phyloP scores from a whole-genome alignment of 768 basidiomycete genomes.

The Auriscalpium orientale region DNA sequence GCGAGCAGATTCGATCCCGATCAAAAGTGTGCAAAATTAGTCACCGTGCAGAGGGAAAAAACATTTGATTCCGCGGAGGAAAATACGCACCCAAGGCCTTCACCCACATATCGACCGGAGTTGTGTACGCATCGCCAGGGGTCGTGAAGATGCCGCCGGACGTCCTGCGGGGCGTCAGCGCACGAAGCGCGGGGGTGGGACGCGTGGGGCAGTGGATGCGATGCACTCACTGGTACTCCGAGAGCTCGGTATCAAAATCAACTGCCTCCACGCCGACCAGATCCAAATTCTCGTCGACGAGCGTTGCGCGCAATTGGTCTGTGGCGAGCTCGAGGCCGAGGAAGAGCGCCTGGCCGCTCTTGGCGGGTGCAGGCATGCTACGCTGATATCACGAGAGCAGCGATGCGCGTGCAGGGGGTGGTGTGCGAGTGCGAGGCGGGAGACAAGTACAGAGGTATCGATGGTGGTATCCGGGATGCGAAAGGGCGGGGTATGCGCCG shows the following conservation, averaged over 20 bases:
- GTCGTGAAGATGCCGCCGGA: constrained; percentile 84
- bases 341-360: constrained; percentile 50
- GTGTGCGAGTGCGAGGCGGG: too few relatives aligned
- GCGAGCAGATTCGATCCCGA: constrained; percentile 8
- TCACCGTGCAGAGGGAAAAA: constrained; percentile 36
- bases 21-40: constrained; percentile 40
- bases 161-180: constrained; percentile 41
- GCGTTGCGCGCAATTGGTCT: constrained; percentile 75
- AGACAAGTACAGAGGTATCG: too few relatives aligned
- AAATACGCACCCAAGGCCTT: constrained; percentile 65
- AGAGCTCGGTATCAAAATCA: constrained; percentile 73
- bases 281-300: constrained; percentile 78
- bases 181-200: background rate
- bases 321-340: constrained; percentile 81
- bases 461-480: background rate
- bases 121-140: constrained; percentile 80
- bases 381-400: background rate
- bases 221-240: constrained; percentile 71
- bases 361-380: constrained; percentile 20
- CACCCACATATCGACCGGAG: constrained; percentile 88
- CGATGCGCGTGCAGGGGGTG: background rate
- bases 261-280: constrained; percentile 76
- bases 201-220: background rate
- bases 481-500: background rate
- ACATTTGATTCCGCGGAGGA: constrained; percentile 14